Percentiles rank a stretch among this genome's conserved stretches.
Conservation (phyloP, 2,329 filamentous ascomycete genomes). For the Beauveria rudraprayagi region DNA sequence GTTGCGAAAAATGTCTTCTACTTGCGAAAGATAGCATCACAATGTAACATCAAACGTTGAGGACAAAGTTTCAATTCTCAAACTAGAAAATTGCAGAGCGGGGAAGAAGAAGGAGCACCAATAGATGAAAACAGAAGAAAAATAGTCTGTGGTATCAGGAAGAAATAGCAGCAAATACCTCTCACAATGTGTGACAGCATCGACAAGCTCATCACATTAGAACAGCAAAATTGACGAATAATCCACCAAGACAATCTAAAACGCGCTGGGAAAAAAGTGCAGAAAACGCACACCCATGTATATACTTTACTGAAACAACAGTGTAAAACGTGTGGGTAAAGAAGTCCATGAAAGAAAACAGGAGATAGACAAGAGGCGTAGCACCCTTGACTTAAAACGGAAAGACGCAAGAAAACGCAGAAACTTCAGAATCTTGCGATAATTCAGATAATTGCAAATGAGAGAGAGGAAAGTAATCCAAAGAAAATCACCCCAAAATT, state of each 20-base stretch:
- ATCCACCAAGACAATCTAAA: conserved; percentile 1
- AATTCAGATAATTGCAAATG: neutral
- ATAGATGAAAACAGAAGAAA: conserved; percentile 8
- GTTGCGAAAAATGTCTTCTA: too few species aligned
- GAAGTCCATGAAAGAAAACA: neutral
- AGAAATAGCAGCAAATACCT: conserved; percentile 6
- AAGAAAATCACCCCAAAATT: neutral
- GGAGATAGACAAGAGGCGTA: conserved; percentile 1
- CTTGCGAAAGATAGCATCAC: neutral
- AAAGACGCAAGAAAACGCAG: neutral
- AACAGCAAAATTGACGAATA: neutral
- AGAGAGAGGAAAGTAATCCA: neutral
- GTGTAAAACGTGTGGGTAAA: neutral
- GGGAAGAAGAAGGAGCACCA: conserved; percentile 1
- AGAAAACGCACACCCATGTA: conserved; percentile 17
- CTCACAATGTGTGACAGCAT: conserved; percentile 2
- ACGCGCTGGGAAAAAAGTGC: neutral
- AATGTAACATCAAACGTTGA: neutral
- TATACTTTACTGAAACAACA: conserved; percentile 12
- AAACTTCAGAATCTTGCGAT: neutral
- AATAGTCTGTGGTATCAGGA: conserved; percentile 13
- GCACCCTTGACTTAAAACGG: neutral
- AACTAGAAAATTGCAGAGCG: conserved; percentile 18
- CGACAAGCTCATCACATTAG: neutral
- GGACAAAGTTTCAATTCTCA: conserved; percentile 11